A percentile compares a stretch with the other conserved stretches of the same genome.
Conservation (phyloP, 495 filamentous ascomycete genomes). For the Penicillium paradoxum region DNA sequence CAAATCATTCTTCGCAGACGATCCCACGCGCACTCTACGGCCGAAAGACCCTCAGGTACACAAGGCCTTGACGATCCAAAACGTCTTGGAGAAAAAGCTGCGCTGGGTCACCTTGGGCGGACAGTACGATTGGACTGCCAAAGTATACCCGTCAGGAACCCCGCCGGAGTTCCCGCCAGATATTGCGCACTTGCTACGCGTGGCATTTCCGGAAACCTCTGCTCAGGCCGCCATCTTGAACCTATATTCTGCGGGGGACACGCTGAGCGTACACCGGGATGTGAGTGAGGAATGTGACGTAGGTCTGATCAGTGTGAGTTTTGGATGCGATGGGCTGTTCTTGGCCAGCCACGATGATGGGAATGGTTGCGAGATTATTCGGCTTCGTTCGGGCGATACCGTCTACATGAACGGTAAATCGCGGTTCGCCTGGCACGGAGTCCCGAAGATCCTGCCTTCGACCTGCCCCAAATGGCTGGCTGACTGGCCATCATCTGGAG, state of each 20-base stretch:
- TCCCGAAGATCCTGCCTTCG: conserved; percentile 70
- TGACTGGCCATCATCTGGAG: conserved; percentile 63
- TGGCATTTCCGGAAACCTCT: conserved; percentile 63
- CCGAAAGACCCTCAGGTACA: conserved; percentile 66
- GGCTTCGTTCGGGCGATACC: conserved; percentile 73
- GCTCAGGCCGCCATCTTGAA: conserved; percentile 91
- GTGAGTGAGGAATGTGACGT: conserved; percentile 74
- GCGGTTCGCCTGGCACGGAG: conserved; percentile 89
- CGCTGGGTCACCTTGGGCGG: conserved; percentile 92
- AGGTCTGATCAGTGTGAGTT: conserved; percentile 74
- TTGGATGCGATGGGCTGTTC: conserved; percentile 87
- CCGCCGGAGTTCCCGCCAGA: conserved; percentile 75
- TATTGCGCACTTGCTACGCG: conserved; percentile 56
- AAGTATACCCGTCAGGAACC: conserved; percentile 61
- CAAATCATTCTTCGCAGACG: conserved; percentile 50
- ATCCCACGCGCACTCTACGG: conserved; percentile 31
- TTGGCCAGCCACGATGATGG: conserved; percentile 39
- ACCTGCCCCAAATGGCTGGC: conserved; percentile 73
- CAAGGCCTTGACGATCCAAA: conserved; percentile 59
- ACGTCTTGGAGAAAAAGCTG: conserved; percentile 67
- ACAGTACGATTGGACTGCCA: conserved; percentile 90
- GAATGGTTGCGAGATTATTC: conserved; percentile 52
- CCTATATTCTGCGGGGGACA: conserved; percentile 82
- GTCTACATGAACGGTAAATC: conserved; percentile 76
- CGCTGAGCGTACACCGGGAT: conserved; percentile 82